Base-by-base conservation (phyloP, 306 rosid genomes). In the Prunus kanzakura region DNA sequence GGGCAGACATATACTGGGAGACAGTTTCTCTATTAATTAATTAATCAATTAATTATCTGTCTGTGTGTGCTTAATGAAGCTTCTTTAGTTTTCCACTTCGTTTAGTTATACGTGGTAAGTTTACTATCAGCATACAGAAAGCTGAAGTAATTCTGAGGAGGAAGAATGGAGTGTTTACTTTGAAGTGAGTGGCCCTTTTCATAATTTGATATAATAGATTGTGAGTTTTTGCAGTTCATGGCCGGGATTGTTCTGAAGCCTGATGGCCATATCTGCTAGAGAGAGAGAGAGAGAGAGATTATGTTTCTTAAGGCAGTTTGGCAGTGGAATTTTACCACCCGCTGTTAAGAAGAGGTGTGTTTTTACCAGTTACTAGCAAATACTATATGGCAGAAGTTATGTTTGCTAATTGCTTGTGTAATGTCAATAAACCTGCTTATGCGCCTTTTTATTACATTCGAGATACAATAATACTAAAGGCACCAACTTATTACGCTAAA, bases 1-100 rank as follows among this genome's bases (percentile, higher is more conserved):
- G 95, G 97, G 23, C 89, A 89, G 77, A 91, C 97, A 22, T 91
- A 89, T 62, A 82, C 87, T 0, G 97, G 97, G 67, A 79, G 88
- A 7, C 97, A 91, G 63, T 91, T 82, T 75, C 91, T 72, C 22
- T 88, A 80, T 74, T 87, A 68, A 65, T 19, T 71, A 69, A 23
- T 61, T 32, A 19, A 71, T 51, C 18, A n/a, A 71, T 52, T 27
- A 38, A 73, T 25, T 41, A 45, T 12, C 32, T 54, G 11, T 29
- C 43, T 41, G n/a, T n/a, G 76, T 63, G 8, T 15, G 56, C 66
- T 73, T 72, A 20, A 12, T 25, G 43, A 73, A 60, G 77, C 77
- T 60, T 30, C 3, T 55, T 72, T 9, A 64, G 16, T 27, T 5
- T 3, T 43, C 58, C 76, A 57, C 18, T 57, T 72, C 38, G 43